phyloP scores from a whole-genome alignment of 345 rosid genomes.

The Firmiana major region DNA sequence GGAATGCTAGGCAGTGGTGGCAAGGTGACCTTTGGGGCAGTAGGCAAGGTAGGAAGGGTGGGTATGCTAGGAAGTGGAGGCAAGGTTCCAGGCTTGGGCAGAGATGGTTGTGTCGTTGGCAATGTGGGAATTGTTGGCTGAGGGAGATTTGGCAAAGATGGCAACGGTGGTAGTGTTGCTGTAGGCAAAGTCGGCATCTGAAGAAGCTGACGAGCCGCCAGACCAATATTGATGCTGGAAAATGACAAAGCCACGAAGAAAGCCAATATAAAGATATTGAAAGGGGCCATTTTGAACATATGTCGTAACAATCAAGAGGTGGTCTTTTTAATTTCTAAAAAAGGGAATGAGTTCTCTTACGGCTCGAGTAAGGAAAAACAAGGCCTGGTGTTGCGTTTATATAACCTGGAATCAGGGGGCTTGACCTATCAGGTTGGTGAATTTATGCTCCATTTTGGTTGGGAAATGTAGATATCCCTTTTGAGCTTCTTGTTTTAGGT shows the following conservation, averaged over 20 bases:
- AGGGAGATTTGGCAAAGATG: conserved; percentile 10
- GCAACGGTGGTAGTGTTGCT: not conserved
- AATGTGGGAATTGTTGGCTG: conserved; percentile 9
- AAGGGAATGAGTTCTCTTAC: not conserved
- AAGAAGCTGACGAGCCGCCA: conserved; percentile 1
- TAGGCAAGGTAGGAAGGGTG: conserved; percentile 4
- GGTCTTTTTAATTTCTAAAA: not conserved
- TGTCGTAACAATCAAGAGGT: not conserved
- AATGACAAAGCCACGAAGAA: conserved; percentile 4
- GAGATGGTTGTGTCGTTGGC: conserved; percentile 19
- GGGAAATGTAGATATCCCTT: not conserved
- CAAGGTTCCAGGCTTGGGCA: conserved; percentile 14
- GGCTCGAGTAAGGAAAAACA: not conserved
- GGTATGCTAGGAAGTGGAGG: not conserved
- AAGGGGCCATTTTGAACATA: not conserved
- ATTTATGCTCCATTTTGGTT: not conserved
- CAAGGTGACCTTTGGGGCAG: conserved; percentile 15
- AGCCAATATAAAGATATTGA: not conserved
- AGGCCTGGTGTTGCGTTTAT: not conserved
- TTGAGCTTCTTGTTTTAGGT: not conserved
- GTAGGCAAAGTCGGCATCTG: not conserved
- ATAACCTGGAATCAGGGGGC: not conserved
- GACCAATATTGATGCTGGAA: not conserved
- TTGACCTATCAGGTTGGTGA: not conserved
- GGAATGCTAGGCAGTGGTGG: conserved; percentile 30